Base-by-base conservation (phyloP, 2,329 filamentous ascomycete species). In the Alternaria arbusti region DNA sequence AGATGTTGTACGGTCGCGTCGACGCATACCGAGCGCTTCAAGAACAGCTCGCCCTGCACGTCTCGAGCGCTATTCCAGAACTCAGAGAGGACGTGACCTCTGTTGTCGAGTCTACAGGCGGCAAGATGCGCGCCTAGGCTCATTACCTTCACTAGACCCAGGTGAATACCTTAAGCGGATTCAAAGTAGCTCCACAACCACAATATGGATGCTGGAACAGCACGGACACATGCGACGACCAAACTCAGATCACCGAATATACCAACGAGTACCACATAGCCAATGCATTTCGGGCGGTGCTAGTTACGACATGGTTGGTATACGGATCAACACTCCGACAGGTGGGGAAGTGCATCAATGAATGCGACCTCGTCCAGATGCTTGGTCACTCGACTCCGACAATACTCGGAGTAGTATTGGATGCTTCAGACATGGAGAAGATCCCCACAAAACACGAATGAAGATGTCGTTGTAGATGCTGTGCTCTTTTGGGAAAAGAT, bases 1-100 rank as follows among this genome's bases (percentile, higher is more conserved):
- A 89, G 72, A 85, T 87, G 76, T 78, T 89, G 55, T 88, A 87
- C 69, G 88, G 88, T 30, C 87, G 87, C 70, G 83, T 82, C 59
- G 84, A 88, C 70, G 88, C 87, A 1, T 89, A 88, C 76, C 84
- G 82, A 11, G 78, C 82, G 47, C 87, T 90, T 65, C 82, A 86
- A 61, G 86, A 89, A 74, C 83, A 88, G 44, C 78, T 90, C 65
- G 88, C 86, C 4, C 77, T 83, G 68, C 86, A 88, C 75, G 86
- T 90, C 76, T 84, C 83, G 59, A 83, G 83, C 59, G 86, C 83
- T 6, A 87, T 89, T 73, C 87, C 87, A 3, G 87, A 88, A 52
- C 82, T 87, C 70, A 79, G 79, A 55, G 80, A 80, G 30, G 86
- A 89, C 66, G 84, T 89, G 6, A 81, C 82, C 64, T 80, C 80